Evolutionary conservation across 768 basidiomycete species (phyloP).

Genomic region (Tremella mesenterica): DNA sequence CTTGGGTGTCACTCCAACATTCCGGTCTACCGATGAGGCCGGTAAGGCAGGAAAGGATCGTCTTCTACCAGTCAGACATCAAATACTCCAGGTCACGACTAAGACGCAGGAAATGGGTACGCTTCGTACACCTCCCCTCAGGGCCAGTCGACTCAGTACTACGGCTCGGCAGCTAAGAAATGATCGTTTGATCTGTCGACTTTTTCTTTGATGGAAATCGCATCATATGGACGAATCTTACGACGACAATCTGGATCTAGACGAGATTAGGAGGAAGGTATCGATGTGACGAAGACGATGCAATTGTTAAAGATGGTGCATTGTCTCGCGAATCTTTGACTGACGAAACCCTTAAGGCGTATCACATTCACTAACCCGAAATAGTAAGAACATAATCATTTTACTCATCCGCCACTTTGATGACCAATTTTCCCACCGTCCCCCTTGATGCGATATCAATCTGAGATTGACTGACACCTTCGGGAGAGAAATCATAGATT

Average conservation of each 20-base stretch:
- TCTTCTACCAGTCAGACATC: not conserved
- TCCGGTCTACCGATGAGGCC: not conserved
- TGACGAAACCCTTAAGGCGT: no score
- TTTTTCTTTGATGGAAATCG: no score
- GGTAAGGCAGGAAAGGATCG: not conserved
- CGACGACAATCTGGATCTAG: no score
- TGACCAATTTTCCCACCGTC: constrained; percentile 75
- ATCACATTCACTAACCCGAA: no score
- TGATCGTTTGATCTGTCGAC: no score
- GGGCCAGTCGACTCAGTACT: constrained; percentile 3
- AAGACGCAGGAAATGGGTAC: constrained; percentile 7
- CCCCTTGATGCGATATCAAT: constrained; percentile 65
- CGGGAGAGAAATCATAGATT: constrained; percentile 74
- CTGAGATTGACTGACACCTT: constrained; percentile 70
- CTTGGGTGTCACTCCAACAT: not conserved
- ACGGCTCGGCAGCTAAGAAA: no score
- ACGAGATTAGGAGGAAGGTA: no score
- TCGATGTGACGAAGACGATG: no score
- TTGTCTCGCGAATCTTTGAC: no score
- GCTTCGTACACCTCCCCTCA: constrained; percentile 10
- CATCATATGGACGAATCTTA: no score
- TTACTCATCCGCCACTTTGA: constrained; percentile 53
- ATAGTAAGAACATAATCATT: no score
- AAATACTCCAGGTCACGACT: not conserved
- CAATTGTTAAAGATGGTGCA: no score